A percentile compares a stretch with the other conserved stretches of the same genome.
Evolutionary conservation across 2,329 filamentous ascomycete species (phyloP).

Genomic region (Venturia asperata): DNA sequence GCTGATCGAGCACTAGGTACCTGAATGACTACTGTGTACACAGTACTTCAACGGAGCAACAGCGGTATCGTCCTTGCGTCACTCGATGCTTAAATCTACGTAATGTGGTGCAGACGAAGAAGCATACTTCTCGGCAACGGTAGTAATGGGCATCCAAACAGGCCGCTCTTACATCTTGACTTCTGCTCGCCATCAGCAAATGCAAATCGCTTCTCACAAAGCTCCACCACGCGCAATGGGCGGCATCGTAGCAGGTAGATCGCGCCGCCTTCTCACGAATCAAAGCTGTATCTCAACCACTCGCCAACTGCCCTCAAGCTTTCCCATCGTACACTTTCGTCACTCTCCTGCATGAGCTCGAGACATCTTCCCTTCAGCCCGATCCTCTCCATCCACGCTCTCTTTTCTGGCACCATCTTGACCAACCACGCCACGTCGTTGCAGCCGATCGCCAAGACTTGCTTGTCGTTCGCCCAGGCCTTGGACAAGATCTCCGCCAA

Average conservation of each 20-base stretch:
- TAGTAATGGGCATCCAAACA: not conserved
- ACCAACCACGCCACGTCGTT: constrained; percentile 87
- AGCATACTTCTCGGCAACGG: no score
- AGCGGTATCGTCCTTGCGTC: no score
- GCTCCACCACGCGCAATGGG: not conserved
- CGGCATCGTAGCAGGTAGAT: not conserved
- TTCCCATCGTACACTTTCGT: constrained; percentile 89
- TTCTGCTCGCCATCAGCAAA: not conserved
- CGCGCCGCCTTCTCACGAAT: constrained; percentile 1
- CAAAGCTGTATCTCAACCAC: constrained; percentile 59
- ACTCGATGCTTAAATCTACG: no score
- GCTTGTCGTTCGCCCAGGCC: constrained; percentile 76
- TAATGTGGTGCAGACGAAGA: no score
- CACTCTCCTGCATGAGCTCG: constrained; percentile 84
- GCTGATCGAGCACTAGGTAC: no score
- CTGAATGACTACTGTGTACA: no score
- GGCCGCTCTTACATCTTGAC: not conserved
- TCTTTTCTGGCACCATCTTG: constrained; percentile 80
- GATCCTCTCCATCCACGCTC: constrained; percentile 70
- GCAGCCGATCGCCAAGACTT: constrained; percentile 84
- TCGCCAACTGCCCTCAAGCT: constrained; percentile 76
- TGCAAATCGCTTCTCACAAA: not conserved
- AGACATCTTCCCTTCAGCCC: constrained; percentile 83
- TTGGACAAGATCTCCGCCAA: constrained; percentile 79
- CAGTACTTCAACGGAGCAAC: no score